phyloP scores from a whole-genome alignment of 345 rosid species.

The Combretum micranthum region DNA sequence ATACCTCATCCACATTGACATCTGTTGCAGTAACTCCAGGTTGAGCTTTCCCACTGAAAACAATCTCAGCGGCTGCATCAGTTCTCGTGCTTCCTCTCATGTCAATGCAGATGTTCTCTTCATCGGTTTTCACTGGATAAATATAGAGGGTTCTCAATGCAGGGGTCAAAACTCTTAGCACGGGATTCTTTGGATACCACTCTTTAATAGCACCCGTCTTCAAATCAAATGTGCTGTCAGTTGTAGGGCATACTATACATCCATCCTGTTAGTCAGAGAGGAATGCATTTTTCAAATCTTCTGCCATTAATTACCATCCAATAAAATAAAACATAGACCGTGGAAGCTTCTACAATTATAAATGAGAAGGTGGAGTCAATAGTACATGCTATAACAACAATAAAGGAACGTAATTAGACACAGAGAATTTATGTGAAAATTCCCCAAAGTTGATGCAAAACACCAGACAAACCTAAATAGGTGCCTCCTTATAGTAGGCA shows the following conservation, averaged over 20 bases:
- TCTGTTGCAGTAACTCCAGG: constrained; percentile 81
- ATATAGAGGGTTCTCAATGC: constrained; percentile 58
- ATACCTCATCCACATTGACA: constrained; percentile 88
- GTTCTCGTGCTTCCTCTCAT: constrained; percentile 36
- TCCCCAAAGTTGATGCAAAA: no score
- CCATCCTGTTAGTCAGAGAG: constrained; percentile 52
- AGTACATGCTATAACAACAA: no score
- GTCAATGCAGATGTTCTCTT: constrained; percentile 67
- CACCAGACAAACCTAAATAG: no score
- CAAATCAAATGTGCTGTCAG: constrained; percentile 84
- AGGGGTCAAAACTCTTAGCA: constrained; percentile 79
- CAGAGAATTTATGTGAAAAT: no score
- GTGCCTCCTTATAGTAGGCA: no score
- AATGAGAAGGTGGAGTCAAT: no score
- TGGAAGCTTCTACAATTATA: no score
- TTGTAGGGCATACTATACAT: constrained; percentile 85
- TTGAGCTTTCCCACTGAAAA: constrained; percentile 88
- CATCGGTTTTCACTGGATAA: constrained; percentile 69
- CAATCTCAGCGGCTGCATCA: constrained; percentile 76
- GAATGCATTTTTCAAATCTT: background rate
- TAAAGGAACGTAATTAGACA: no score
- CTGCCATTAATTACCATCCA: background rate
- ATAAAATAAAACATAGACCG: background rate
- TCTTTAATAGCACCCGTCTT: constrained; percentile 63
- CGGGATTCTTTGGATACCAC: constrained; percentile 95